Percentiles rank a stretch among this genome's conserved stretches.
Conservation (phyloP, 192 early-diverging fungal genomes). For the Umbelopsis isabellina region DNA sequence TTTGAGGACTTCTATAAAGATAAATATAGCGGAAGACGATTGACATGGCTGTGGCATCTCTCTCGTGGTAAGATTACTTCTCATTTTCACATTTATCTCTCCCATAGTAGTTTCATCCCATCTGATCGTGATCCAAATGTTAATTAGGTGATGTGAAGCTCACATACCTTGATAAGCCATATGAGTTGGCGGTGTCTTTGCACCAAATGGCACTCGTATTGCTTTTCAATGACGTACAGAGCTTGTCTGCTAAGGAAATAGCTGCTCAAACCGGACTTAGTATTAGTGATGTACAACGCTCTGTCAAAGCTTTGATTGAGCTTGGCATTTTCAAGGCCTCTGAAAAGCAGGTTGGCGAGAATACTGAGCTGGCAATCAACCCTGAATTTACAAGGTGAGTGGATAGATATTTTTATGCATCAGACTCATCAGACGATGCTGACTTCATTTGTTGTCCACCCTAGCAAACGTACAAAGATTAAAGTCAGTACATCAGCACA, state of each 20-base stretch:
- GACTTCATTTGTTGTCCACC: constrained; percentile 30
- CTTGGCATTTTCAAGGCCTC: constrained; percentile 46
- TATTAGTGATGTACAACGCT: constrained; percentile 55
- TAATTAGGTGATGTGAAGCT: constrained; percentile 66
- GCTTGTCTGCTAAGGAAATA: constrained; percentile 57
- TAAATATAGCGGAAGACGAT: constrained; percentile 73
- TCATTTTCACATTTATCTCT: constrained; percentile 5
- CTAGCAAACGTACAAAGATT: constrained; percentile 81
- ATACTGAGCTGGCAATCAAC: constrained; percentile 45
- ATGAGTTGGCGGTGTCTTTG: constrained; percentile 76
- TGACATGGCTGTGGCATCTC: constrained; percentile 85
- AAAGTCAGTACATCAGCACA: constrained; percentile 67
- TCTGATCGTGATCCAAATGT: constrained; percentile 25
- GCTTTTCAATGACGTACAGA: constrained; percentile 62
- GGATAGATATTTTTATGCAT: neutral
- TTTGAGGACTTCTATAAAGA: constrained; percentile 76
- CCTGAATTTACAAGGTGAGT: constrained; percentile 58
- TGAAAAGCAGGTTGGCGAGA: constrained; percentile 21
- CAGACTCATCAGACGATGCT: constrained; percentile 19
- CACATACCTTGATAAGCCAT: constrained; percentile 70
- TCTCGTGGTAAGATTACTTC: constrained; percentile 59
- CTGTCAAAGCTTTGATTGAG: constrained; percentile 66
- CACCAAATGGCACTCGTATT: constrained; percentile 72
- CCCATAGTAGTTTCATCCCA: neutral
- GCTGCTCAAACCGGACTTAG: constrained; percentile 55